These are phyloP conservation scores for Rhizopus sp. DNA, from an alignment of 371 early-diverging fungal species.

Conservation along the genomic window DNA sequence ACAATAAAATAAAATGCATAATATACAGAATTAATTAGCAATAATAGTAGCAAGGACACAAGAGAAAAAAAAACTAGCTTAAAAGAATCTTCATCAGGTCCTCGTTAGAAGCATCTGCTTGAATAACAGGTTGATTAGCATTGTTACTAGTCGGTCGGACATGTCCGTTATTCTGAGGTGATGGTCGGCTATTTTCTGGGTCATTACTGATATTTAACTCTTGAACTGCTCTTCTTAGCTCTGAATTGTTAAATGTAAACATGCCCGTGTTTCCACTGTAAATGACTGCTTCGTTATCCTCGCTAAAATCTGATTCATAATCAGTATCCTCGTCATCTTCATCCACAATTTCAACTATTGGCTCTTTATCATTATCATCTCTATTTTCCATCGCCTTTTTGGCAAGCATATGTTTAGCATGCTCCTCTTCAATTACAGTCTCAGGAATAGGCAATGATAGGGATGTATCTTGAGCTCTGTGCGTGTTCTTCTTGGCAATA, in stretches of 20 bases:
- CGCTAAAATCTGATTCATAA: not conserved
- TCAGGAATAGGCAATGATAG: conserved; percentile 19
- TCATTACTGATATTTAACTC: not conserved
- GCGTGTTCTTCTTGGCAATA: conserved; percentile 39
- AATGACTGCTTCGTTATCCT: not conserved
- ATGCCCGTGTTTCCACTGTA: not conserved
- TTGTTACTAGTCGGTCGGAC: not conserved
- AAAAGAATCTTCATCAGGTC: not conserved
- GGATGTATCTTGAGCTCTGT: not conserved
- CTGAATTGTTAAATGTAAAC: too few relatives aligned
- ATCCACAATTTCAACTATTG: too few relatives aligned
- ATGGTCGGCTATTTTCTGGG: not conserved
- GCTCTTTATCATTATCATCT: too few relatives aligned
- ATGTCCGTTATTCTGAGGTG: not conserved
- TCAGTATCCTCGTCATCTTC: conserved; percentile 12
- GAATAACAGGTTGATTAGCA: not conserved
- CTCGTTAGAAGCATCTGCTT: not conserved
- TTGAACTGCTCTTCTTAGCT: not conserved
- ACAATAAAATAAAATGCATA: too few relatives aligned
- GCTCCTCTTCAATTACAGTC: conserved; percentile 7
- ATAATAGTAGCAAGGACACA: too few relatives aligned
- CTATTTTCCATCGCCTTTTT: not conserved
- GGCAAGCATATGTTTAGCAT: not conserved
- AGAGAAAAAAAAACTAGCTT: too few relatives aligned
- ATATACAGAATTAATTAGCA: too few relatives aligned